Percentiles rank a stretch among this genome's conserved stretches.
Evolutionary conservation across 768 basidiomycete species (phyloP).

Genomic region (Collybia sordida): DNA sequence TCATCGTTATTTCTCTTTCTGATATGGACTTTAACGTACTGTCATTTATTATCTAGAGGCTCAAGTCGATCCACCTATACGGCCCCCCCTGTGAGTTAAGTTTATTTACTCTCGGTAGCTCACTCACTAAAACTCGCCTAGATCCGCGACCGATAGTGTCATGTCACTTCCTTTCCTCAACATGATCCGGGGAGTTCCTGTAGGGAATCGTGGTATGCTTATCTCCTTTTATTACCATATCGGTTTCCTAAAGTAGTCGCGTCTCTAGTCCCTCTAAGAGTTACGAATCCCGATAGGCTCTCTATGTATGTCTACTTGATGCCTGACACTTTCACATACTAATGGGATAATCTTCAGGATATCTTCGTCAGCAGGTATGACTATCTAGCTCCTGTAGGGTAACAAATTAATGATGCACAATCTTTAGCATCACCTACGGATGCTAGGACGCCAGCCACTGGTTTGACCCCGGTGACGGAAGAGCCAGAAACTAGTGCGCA

Average conservation of each 20-base stretch:
- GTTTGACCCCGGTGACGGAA: not conserved
- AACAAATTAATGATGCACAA: not conserved
- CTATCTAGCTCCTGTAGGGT: not conserved
- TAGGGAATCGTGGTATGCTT: conserved; percentile 43
- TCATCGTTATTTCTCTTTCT: not conserved
- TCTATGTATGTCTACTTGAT: conserved; percentile 31
- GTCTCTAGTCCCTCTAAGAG: conserved; percentile 33
- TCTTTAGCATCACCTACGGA: not conserved
- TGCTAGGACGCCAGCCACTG: not conserved
- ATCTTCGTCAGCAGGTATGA: conserved; percentile 9
- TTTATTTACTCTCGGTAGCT: not conserved
- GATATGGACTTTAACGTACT: not conserved
- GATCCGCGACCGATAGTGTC: conserved; percentile 45
- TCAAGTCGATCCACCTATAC: conserved; percentile 9
- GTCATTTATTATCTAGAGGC: not conserved
- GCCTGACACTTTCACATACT: not conserved
- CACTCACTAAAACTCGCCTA: conserved; percentile 13
- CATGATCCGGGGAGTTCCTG: conserved; percentile 45
- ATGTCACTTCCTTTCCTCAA: conserved; percentile 49
- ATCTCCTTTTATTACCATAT: not conserved
- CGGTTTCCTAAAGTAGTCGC: conserved; percentile 4
- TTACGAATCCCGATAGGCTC: conserved; percentile 40
- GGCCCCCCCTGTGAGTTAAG: conserved; percentile 13
- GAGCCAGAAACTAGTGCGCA: not conserved
- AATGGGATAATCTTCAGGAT: conserved; percentile 3